A percentile compares a stretch with the other conserved stretches of the same genome.
These are phyloP conservation scores for Epichloe uncinata DNA, from an alignment of 2,329 filamentous ascomycete genomes.

Conservation along the genomic window DNA sequence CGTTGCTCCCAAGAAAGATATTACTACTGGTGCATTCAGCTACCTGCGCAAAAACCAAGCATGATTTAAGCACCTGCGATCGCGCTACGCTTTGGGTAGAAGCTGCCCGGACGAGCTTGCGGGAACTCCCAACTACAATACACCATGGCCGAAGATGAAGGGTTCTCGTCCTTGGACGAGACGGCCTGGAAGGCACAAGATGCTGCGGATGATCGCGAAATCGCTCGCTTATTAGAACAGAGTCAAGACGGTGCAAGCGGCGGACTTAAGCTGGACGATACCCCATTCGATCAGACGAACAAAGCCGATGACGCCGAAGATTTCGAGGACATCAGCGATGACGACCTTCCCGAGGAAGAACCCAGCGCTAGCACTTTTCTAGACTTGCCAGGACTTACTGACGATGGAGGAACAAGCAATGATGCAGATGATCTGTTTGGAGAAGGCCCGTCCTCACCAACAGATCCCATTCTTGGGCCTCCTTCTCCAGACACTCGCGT, in stretches of 20 bases:
- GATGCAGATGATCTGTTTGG: slow-evolving; percentile 58
- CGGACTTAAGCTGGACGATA: slow-evolving; percentile 29
- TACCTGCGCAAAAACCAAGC: slow-evolving; percentile 7
- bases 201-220: slow-evolving; percentile 34
- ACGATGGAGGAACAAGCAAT: slow-evolving; percentile 47
- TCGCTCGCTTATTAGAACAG: slow-evolving; percentile 30
- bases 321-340: slow-evolving; percentile 82
- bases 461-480: slow-evolving; percentile 27
- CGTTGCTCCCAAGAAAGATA: neutral
- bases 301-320: slow-evolving; percentile 91
- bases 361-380: slow-evolving; percentile 26
- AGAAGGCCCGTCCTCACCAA: slow-evolving; percentile 40
- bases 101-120: slow-evolving; percentile 9
- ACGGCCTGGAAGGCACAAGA: slow-evolving; percentile 29
- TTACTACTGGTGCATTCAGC: neutral
- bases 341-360: slow-evolving; percentile 76
- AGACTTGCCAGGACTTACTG: slow-evolving; percentile 40
- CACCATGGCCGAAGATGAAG: slow-evolving; percentile 20
- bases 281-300: slow-evolving; percentile 48
- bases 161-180: slow-evolving; percentile 23
- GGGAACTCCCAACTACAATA: slow-evolving; percentile 7
- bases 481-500: slow-evolving; percentile 32
- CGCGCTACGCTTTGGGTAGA: slow-evolving; percentile 12
- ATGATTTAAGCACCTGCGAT: slow-evolving; percentile 14
- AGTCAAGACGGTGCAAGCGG: slow-evolving; percentile 26